phyloP scores from a whole-genome alignment of 805 yeast genomes.

The Monosporozyma unispora region DNA sequence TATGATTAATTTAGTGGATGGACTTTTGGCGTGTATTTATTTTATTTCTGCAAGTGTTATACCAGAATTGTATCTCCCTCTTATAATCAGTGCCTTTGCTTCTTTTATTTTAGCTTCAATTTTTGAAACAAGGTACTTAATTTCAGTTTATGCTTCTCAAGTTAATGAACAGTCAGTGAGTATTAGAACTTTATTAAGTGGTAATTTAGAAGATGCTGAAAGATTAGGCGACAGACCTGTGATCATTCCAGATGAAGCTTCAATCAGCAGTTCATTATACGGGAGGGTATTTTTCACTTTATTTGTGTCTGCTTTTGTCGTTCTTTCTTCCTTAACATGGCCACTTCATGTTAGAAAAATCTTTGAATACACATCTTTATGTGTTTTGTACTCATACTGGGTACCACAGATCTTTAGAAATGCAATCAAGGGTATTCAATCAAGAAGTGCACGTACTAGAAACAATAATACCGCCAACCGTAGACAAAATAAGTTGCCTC shows the following conservation, averaged over 20 bases:
- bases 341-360: slow-evolving; percentile 43
- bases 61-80: slow-evolving; percentile 52
- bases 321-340: slow-evolving; percentile 55
- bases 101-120: slow-evolving; percentile 61
- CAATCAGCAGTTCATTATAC: slow-evolving; percentile 48
- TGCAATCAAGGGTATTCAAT: slow-evolving; percentile 25
- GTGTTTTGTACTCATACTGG: slow-evolving; percentile 67
- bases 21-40: slow-evolving; percentile 54
- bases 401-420: slow-evolving; percentile 81
- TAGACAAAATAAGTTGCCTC: slow-evolving; percentile 40
- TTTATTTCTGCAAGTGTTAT: slow-evolving; percentile 49
- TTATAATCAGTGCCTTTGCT: slow-evolving; percentile 60
- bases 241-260: slow-evolving; percentile 42
- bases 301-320: slow-evolving; percentile 46
- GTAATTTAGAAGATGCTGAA: slow-evolving; percentile 28
- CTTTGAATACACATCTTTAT: slow-evolving; percentile 48
- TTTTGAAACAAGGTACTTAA: slow-evolving; percentile 68
- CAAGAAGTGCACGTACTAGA: slow-evolving; percentile 16
- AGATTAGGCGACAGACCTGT: slow-evolving; percentile 18
- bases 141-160: slow-evolving; percentile 59
- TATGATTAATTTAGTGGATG: slow-evolving; percentile 58
- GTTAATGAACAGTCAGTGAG: slow-evolving; percentile 60
- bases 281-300: slow-evolving; percentile 47
- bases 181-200: slow-evolving; percentile 57
- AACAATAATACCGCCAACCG: slow-evolving; percentile 11